phyloP scores from a whole-genome alignment of 495 filamentous ascomycete genomes.

The Podospora pseudopauciseta region DNA sequence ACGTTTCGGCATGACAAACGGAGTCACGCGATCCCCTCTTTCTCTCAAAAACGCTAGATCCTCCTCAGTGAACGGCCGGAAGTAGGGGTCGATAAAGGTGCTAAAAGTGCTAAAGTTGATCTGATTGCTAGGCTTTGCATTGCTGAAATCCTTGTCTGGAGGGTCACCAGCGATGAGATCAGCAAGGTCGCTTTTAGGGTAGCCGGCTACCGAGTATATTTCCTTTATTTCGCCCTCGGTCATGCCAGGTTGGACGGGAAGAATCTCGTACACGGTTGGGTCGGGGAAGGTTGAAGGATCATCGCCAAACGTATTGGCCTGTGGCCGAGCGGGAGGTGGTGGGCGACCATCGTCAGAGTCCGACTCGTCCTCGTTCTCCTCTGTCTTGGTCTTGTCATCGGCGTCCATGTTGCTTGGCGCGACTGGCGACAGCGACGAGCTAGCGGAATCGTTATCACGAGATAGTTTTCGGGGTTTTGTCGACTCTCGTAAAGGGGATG shows the following conservation, averaged over 20 bases:
- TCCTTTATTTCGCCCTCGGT: constrained; percentile 75
- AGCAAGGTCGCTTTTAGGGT: constrained; percentile 72
- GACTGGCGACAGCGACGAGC: constrained; percentile 62
- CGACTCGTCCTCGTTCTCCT: constrained; percentile 51
- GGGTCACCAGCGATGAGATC: constrained; percentile 83
- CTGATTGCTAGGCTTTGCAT: constrained; percentile 87
- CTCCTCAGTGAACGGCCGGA: constrained; percentile 86
- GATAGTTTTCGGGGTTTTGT: constrained; percentile 46
- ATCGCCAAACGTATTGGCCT: constrained; percentile 79
- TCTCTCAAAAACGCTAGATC: constrained; percentile 92
- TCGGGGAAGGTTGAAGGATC: constrained; percentile 91
- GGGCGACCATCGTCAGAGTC: constrained; percentile 72
- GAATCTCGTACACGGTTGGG: constrained; percentile 91
- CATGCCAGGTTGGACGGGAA: constrained; percentile 66
- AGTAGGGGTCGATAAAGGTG: constrained; percentile 83
- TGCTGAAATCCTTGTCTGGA: constrained; percentile 92
- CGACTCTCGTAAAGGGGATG: constrained; percentile 43
- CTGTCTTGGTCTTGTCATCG: constrained; percentile 48
- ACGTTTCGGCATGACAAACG: constrained; percentile 82
- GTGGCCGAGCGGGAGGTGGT: constrained; percentile 69
- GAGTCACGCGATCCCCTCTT: constrained; percentile 73
- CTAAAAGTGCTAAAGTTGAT: constrained; percentile 87
- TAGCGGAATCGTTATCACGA: constrained; percentile 55
- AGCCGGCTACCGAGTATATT: constrained; percentile 81
- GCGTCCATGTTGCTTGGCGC: constrained; percentile 49